Percentiles rank a stretch among this genome's conserved stretches.
These are phyloP conservation scores for Fonsecaea nubica DNA, from an alignment of 2,329 filamentous ascomycete genomes.

Conservation along the genomic window DNA sequence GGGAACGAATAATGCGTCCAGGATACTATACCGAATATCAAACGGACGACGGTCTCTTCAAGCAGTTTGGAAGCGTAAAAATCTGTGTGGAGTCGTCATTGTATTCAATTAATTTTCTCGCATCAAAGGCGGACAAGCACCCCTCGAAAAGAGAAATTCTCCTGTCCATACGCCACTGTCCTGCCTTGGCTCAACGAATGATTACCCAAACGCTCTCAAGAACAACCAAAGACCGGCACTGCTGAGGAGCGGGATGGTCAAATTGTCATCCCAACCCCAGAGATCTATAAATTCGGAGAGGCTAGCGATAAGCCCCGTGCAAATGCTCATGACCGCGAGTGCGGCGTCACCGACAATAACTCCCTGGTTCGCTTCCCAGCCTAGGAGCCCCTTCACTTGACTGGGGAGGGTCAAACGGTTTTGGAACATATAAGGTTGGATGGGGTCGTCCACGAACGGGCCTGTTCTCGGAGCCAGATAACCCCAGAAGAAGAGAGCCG, in stretches of 20 bases:
- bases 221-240: conserved; percentile 90
- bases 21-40: background rate
- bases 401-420: conserved; percentile 75
- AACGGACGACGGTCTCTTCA: background rate
- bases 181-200: background rate
- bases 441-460: conserved; percentile 71
- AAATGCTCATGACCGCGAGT: conserved; percentile 79
- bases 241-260: conserved; percentile 93
- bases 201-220: conserved; percentile 76
- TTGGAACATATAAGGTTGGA: conserved; percentile 73
- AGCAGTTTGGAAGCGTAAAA: background rate
- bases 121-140: background rate
- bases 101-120: conserved; percentile 14
- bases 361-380: conserved; percentile 64
- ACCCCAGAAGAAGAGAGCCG: conserved; percentile 87
- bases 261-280: conserved; percentile 95
- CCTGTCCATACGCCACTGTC: conserved; percentile 10
- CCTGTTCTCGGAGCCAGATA: conserved; percentile 75
- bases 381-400: conserved; percentile 64
- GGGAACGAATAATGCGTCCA: background rate
- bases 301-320: conserved; percentile 86
- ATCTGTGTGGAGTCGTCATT: conserved; percentile 3
- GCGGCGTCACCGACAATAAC: conserved; percentile 74
- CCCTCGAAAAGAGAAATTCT: conserved; percentile 12
- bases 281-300: conserved; percentile 89